A percentile compares a stretch with the other conserved stretches of the same genome.
Conservation (phyloP, 2,329 filamentous ascomycete genomes). For the Cytospora leucostoma region DNA sequence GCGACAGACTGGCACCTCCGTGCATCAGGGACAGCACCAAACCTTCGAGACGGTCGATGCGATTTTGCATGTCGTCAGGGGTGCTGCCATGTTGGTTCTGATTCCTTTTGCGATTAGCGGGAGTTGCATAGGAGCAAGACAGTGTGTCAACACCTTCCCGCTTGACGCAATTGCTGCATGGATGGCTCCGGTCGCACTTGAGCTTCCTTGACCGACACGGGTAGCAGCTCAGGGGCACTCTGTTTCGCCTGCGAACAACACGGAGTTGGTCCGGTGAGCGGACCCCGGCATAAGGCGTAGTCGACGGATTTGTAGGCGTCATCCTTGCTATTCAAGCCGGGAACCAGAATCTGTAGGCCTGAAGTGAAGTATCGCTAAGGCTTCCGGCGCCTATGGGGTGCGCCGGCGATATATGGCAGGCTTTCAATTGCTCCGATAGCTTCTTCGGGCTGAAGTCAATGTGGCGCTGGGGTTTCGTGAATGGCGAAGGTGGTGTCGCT, state of each 20-base stretch:
- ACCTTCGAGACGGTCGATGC: conserved; percentile 92
- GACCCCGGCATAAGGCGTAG: conserved; percentile 69
- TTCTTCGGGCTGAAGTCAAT: not conserved
- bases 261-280: conserved; percentile 85
- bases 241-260: conserved; percentile 87
- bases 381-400: not conserved
- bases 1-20: conserved; percentile 61
- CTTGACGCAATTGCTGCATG: conserved; percentile 94
- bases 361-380: conserved; percentile 1
- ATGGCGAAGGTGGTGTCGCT: not conserved
- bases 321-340: conserved; percentile 46
- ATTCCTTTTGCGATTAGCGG: conserved; percentile 70
- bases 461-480: not conserved
- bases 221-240: conserved; percentile 87
- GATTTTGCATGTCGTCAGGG: conserved; percentile 97
- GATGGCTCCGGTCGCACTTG: conserved; percentile 90
- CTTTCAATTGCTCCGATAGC: not conserved
- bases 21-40: conserved; percentile 94
- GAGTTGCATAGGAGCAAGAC: conserved; percentile 83
- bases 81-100: conserved; percentile 60
- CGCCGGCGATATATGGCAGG: not conserved
- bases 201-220: conserved; percentile 94
- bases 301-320: conserved; percentile 77
- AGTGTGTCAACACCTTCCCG: conserved; percentile 78
- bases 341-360: conserved; percentile 20